Evolutionary conservation across 306 rosid genomes (phyloP).

Genomic region (Carpinus fangiana): DNA sequence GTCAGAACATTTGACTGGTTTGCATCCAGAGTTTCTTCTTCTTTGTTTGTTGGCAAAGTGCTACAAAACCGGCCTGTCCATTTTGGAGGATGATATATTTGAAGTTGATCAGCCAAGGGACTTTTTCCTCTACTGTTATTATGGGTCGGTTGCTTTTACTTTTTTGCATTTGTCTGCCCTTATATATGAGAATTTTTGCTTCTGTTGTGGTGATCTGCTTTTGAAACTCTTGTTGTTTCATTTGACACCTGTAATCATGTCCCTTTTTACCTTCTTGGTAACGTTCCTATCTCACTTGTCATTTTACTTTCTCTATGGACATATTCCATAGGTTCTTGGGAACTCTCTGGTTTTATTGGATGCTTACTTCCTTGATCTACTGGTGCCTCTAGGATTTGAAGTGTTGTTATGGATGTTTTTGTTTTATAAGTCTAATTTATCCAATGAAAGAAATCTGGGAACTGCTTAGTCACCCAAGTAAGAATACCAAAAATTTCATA

Average conservation of each 20-base stretch:
- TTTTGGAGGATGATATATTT: slow-evolving; percentile 66
- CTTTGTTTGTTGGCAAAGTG: slow-evolving; percentile 83
- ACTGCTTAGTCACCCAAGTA: background rate
- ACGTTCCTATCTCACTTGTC: background rate
- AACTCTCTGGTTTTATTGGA: background rate
- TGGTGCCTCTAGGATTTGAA: background rate
- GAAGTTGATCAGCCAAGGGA: slow-evolving; percentile 92
- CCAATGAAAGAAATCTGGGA: background rate
- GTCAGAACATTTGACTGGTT: slow-evolving; percentile 64
- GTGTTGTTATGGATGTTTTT: background rate
- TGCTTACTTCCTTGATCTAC: background rate
- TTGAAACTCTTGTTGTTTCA: background rate
- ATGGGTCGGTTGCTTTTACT: slow-evolving; percentile 62
- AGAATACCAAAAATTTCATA: background rate
- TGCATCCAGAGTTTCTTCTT: slow-evolving; percentile 86
- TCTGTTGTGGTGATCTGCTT: background rate
- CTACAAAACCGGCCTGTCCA: slow-evolving; percentile 79
- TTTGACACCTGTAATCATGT: background rate
- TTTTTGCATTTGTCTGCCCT: slow-evolving; percentile 6
- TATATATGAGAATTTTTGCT: background rate
- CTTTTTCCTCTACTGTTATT: slow-evolving; percentile 89
- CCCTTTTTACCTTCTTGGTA: background rate
- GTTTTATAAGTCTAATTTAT: background rate
- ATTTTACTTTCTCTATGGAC: background rate
- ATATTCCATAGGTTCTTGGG: background rate